phyloP scores from a whole-genome alignment of 2,329 filamentous ascomycete genomes.

The Metarhizium anisopliae region DNA sequence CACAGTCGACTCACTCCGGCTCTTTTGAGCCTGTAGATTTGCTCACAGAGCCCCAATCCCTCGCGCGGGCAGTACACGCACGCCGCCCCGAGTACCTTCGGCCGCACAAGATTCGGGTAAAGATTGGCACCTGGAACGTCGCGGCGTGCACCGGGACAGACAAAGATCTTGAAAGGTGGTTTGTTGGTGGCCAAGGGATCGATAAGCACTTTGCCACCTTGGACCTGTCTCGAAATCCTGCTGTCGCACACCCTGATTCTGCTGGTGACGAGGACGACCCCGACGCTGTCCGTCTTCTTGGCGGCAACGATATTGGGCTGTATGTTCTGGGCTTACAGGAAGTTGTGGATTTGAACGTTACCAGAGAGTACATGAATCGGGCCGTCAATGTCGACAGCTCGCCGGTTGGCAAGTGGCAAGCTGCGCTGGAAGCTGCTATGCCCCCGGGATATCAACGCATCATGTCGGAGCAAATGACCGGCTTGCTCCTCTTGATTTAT shows the following conservation, averaged over 20 bases:
- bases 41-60: conserved; percentile 41
- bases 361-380: conserved; percentile 65
- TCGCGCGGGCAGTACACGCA: conserved; percentile 59
- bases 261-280: conserved; percentile 26
- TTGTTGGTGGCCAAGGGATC: conserved; percentile 66
- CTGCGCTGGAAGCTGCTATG: conserved; percentile 61
- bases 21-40: conserved; percentile 35
- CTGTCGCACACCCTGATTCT: conserved; percentile 21
- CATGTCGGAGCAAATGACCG: conserved; percentile 76
- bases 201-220: conserved; percentile 53
- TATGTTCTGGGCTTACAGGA: conserved; percentile 91
- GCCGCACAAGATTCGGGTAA: conserved; percentile 67
- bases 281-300: conserved; percentile 35
- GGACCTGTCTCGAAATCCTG: conserved; percentile 30
- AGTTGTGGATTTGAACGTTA: conserved; percentile 75
- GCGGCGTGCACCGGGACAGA: conserved; percentile 77
- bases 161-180: conserved; percentile 83
- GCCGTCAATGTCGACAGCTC: conserved; percentile 62
- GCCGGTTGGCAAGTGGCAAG: conserved; percentile 71
- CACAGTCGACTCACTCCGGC: conserved; percentile 23
- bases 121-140: conserved; percentile 94
- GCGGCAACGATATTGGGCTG: conserved; percentile 66
- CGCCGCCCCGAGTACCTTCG: conserved; percentile 72
- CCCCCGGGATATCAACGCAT: conserved; percentile 70
- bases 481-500: conserved; percentile 76